Evolutionary conservation across 345 rosid genomes (phyloP).

Genomic region (Stellera chamaejasme): DNA sequence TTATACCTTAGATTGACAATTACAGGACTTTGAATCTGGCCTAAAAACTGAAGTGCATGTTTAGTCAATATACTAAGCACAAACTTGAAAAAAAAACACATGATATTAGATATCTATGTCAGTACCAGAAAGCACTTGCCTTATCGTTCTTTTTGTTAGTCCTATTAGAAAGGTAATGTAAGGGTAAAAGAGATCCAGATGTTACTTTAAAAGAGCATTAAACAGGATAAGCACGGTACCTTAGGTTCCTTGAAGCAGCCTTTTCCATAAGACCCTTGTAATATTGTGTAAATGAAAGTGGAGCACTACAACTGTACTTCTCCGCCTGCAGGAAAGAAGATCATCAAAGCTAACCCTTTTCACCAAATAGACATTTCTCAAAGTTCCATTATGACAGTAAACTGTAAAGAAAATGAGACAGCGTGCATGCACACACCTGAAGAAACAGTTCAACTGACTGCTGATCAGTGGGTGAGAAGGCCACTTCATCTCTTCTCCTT

Average conservation of each 20-base stretch:
- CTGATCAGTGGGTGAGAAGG: constrained; percentile 86
- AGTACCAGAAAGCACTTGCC: background rate
- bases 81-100: background rate
- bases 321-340: constrained; percentile 48
- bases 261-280: constrained; percentile 57
- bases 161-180: too few species aligned
- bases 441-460: constrained; percentile 63
- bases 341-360: background rate
- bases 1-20: too few species aligned
- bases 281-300: constrained; percentile 62
- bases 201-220: background rate
- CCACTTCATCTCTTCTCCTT: constrained; percentile 74
- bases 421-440: constrained; percentile 27
- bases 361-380: background rate
- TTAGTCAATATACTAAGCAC: too few species aligned
- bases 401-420: background rate
- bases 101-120: background rate
- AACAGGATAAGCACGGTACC: constrained; percentile 20
- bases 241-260: constrained; percentile 38
- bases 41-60: too few species aligned
- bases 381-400: background rate
- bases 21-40: too few species aligned
- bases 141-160: too few species aligned
- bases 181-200: background rate
- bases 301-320: constrained; percentile 32